phyloP scores from a whole-genome alignment of 495 filamentous ascomycete genomes.

The Bacidia rubella region DNA sequence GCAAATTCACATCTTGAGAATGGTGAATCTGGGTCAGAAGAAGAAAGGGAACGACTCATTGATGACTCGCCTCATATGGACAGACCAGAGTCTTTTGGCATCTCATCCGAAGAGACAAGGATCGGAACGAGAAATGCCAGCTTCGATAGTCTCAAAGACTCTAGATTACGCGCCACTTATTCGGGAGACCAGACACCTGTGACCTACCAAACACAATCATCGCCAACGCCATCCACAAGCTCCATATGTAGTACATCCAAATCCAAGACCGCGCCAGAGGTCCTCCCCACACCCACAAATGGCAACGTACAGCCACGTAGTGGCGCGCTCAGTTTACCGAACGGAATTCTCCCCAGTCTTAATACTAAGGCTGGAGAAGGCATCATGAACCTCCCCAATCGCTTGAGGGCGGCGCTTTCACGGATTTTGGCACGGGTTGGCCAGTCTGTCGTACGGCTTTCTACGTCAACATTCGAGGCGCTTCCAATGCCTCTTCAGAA shows the following conservation, averaged over 20 bases:
- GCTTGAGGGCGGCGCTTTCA: neutral
- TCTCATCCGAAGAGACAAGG: slow-evolving; percentile 17
- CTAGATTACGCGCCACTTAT: slow-evolving; percentile 5
- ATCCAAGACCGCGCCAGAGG: neutral
- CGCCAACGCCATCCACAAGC: slow-evolving; percentile 11
- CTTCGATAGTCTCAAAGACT: slow-evolving; percentile 4
- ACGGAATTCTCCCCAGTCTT: neutral
- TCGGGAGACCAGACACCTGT: slow-evolving; percentile 20
- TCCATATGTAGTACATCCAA: neutral
- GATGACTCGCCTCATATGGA: slow-evolving; percentile 15
- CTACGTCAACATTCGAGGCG: neutral
- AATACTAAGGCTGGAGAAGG: neutral
- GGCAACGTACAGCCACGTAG: neutral
- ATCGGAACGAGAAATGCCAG: neutral
- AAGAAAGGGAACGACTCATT: slow-evolving; percentile 22
- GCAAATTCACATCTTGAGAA: slow-evolving; percentile 40
- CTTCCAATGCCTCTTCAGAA: slow-evolving; percentile 43
- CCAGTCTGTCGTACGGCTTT: neutral
- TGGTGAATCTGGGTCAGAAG: slow-evolving; percentile 47
- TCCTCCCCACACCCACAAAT: neutral
- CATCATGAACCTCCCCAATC: neutral
- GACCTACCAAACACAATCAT: slow-evolving; percentile 16
- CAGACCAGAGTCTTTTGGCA: slow-evolving; percentile 27
- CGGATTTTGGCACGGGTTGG: neutral
- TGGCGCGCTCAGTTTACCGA: too few species aligned